phyloP scores from a whole-genome alignment of 768 basidiomycete genomes.

The Hericium alpestre region DNA sequence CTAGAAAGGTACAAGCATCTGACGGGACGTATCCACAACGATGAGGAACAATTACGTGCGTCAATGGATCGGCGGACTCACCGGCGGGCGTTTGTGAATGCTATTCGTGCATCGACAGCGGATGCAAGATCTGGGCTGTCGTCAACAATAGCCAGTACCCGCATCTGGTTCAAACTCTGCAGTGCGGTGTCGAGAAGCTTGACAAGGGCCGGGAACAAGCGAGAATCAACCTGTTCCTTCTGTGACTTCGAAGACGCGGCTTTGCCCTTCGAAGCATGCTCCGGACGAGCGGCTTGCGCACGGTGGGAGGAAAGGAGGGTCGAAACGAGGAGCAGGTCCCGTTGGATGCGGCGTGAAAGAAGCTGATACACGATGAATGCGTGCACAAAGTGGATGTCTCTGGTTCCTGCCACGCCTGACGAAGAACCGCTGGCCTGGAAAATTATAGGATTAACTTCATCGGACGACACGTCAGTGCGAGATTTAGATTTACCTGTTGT shows the following conservation, averaged over 20 bases:
- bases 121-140: conserved; percentile 76
- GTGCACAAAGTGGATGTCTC: conserved; percentile 78
- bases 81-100: conserved; percentile 69
- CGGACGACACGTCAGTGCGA: background rate
- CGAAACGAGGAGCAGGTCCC: conserved; percentile 73
- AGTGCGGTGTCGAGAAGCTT: conserved; percentile 80
- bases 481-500: conserved; percentile 53
- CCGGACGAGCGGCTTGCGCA: conserved; percentile 14
- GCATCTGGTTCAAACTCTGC: conserved; percentile 78
- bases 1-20: conserved; percentile 72
- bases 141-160: conserved; percentile 74
- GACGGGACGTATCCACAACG: background rate
- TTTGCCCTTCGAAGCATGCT: conserved; percentile 8
- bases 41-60: background rate
- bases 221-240: conserved; percentile 49
- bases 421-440: conserved; percentile 32
- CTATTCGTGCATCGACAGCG: conserved; percentile 65
- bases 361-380: conserved; percentile 83
- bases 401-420: conserved; percentile 29
- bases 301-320: conserved; percentile 43
- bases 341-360: conserved; percentile 76
- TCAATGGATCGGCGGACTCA: conserved; percentile 19
- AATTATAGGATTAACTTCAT: conserved; percentile 1
- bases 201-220: conserved; percentile 78
- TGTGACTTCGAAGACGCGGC: conserved; percentile 17